A percentile compares a stretch with the other conserved stretches of the same genome.
phyloP scores from a whole-genome alignment of 805 yeast species.

The Monosporozyma servazzii region DNA sequence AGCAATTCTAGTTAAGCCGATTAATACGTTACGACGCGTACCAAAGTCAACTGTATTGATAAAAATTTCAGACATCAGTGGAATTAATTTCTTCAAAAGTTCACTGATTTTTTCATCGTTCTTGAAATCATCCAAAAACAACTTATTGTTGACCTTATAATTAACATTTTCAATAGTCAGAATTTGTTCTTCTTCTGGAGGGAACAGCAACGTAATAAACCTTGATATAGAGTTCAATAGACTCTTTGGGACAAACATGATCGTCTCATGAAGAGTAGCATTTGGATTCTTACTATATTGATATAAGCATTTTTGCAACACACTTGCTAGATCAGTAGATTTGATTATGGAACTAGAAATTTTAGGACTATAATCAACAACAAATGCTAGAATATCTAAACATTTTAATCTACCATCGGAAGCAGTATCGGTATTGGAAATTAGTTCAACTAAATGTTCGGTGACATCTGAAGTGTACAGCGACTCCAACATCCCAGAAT shows the following conservation, averaged over 20 bases:
- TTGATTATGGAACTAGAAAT: constrained; percentile 38
- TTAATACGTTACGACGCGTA: constrained; percentile 47
- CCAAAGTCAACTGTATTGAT: constrained; percentile 64
- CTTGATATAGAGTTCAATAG: constrained; percentile 45
- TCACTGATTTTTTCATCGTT: constrained; percentile 18
- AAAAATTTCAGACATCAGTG: constrained; percentile 51
- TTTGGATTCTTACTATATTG: constrained; percentile 36
- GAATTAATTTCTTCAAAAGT: constrained; percentile 42
- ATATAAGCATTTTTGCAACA: constrained; percentile 41
- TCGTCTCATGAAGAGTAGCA: constrained; percentile 50
- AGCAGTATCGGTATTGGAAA: constrained; percentile 25
- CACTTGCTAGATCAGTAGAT: constrained; percentile 40
- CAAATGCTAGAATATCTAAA: constrained; percentile 35
- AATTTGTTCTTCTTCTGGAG: constrained; percentile 31
- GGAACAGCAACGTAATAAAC: constrained; percentile 50
- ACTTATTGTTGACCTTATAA: constrained; percentile 1
- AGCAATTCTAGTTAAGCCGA: constrained; percentile 45
- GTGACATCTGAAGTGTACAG: constrained; percentile 27
- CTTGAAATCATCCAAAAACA: constrained; percentile 13
- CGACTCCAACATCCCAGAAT: constrained; percentile 13
- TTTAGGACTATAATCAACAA: constrained; percentile 36
- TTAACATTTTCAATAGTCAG: constrained; percentile 19
- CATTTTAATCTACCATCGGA: constrained; percentile 28
- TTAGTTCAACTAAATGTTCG: constrained; percentile 24
- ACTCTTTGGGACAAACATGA: constrained; percentile 69